Percentiles rank a stretch among this genome's conserved stretches.
phyloP scores from a whole-genome alignment of 306 rosid species.

The Acacia melanoxylon region DNA sequence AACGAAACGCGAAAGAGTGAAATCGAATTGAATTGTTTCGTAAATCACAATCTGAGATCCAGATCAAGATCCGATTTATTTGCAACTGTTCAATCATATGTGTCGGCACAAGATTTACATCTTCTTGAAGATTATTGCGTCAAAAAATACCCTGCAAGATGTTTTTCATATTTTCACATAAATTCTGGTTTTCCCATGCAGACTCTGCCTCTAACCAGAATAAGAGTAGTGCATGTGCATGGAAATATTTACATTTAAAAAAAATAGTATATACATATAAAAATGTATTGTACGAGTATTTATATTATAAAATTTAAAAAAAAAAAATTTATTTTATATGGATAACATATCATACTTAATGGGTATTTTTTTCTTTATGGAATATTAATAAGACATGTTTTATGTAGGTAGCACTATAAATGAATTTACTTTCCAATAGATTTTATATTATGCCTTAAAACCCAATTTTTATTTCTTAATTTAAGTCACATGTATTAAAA shows the following conservation, averaged over 20 bases:
- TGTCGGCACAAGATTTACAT: background rate
- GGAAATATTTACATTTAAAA: background rate
- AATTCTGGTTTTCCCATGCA: too few relatives aligned
- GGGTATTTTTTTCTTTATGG: too few relatives aligned
- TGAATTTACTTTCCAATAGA: background rate
- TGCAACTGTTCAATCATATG: background rate
- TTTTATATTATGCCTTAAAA: background rate
- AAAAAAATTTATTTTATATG: too few relatives aligned
- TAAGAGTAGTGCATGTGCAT: background rate
- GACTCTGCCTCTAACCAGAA: background rate
- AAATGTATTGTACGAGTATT: too few relatives aligned
- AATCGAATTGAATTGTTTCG: background rate
- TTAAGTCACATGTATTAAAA: background rate
- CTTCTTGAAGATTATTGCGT: too few relatives aligned
- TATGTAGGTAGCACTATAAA: background rate
- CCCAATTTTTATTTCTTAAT: too few relatives aligned
- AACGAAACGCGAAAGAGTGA: background rate
- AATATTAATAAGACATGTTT: too few relatives aligned
- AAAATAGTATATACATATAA: too few relatives aligned
- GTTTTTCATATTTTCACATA: too few relatives aligned
- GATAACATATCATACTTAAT: background rate
- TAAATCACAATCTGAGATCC: background rate
- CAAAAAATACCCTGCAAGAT: too few relatives aligned
- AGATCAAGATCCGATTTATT: background rate
- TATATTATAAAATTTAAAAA: too few relatives aligned